Conservation (phyloP, 2,329 filamentous ascomycete genomes). For the Penicillium sp. region DNA sequence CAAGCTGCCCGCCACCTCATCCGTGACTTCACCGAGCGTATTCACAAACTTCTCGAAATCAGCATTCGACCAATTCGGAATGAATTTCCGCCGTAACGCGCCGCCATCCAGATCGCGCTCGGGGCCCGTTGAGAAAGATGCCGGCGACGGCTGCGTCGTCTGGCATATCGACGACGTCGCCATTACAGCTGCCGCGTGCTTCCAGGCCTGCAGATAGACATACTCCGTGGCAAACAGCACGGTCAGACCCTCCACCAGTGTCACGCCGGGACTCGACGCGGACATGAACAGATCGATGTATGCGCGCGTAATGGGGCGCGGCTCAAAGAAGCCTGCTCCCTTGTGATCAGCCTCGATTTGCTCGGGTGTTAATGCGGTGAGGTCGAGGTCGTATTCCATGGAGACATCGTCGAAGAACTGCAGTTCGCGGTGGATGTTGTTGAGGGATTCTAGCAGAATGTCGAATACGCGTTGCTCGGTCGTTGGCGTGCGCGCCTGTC, state of each 20-base stretch:
- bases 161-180: slow-evolving; percentile 20
- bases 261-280: slow-evolving; percentile 48
- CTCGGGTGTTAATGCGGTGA: slow-evolving; percentile 35
- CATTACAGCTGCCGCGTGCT: slow-evolving; percentile 34
- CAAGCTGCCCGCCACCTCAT: slow-evolving; percentile 48
- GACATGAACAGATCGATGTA: slow-evolving; percentile 59
- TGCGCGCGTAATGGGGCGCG: slow-evolving; percentile 48
- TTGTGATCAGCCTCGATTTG: slow-evolving; percentile 8
- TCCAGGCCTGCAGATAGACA: slow-evolving; percentile 60
- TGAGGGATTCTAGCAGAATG: slow-evolving; percentile 61
- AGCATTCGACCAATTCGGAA: slow-evolving; percentile 63
- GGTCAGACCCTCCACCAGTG: slow-evolving; percentile 64
- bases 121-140: slow-evolving; percentile 8
- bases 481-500: slow-evolving; percentile 24
- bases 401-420: slow-evolving; percentile 65
- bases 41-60: slow-evolving; percentile 61
- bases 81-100: slow-evolving; percentile 61
- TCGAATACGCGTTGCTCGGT: slow-evolving; percentile 57
- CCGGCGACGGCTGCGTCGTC: slow-evolving; percentile 18
- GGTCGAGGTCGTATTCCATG: slow-evolving; percentile 53
- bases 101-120: slow-evolving; percentile 60
- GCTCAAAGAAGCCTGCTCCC: slow-evolving; percentile 21
- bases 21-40: slow-evolving; percentile 52
- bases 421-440: slow-evolving; percentile 64
- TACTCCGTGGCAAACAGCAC: slow-evolving; percentile 76